These are phyloP conservation scores for Candida insectalens DNA, from an alignment of 805 yeast genomes.

Conservation along the genomic window DNA sequence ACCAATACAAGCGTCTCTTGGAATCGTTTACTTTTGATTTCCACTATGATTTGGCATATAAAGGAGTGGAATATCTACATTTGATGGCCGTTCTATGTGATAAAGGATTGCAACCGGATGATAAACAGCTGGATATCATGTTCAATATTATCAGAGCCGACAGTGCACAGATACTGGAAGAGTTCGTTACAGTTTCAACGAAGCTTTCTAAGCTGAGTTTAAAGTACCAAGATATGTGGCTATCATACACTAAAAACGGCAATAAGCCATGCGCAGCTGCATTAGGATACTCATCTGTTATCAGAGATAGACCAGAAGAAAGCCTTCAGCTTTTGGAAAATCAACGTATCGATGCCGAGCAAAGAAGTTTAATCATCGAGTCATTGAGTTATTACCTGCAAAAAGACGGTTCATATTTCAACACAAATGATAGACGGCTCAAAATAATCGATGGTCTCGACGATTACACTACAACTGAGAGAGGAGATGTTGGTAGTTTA, in stretches of 20 bases:
- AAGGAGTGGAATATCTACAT: constrained; percentile 29
- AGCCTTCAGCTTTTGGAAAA: constrained; percentile 21
- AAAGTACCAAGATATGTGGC: constrained; percentile 20
- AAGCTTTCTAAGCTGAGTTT: constrained; percentile 8
- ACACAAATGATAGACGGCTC: constrained; percentile 1
- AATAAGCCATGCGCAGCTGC: constrained; percentile 29
- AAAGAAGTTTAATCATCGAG: constrained; percentile 17
- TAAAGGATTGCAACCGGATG: constrained; percentile 5
- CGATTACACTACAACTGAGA: constrained; percentile 69
- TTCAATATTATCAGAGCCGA: constrained; percentile 21
- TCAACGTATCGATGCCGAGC: constrained; percentile 18
- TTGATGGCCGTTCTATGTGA: constrained; percentile 10
- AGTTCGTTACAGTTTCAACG: constrained; percentile 23
- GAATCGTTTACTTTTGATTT: constrained; percentile 19
- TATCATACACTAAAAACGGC: constrained; percentile 28
- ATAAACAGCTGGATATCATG: constrained; percentile 11
- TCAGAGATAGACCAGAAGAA: constrained; percentile 10
- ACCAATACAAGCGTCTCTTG: constrained; percentile 3
- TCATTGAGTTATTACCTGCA: constrained; percentile 9
- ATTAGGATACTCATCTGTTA: constrained; percentile 20
- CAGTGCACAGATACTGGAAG: constrained; percentile 12
- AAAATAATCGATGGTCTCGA: constrained; percentile 36
- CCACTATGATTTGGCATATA: constrained; percentile 23
- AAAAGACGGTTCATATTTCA: not conserved
- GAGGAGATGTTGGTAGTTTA: constrained; percentile 89